Evolutionary conservation across 1,284 basidiomycete species (phyloP).

Genomic region (Sanguinoderma infundibulare): DNA sequence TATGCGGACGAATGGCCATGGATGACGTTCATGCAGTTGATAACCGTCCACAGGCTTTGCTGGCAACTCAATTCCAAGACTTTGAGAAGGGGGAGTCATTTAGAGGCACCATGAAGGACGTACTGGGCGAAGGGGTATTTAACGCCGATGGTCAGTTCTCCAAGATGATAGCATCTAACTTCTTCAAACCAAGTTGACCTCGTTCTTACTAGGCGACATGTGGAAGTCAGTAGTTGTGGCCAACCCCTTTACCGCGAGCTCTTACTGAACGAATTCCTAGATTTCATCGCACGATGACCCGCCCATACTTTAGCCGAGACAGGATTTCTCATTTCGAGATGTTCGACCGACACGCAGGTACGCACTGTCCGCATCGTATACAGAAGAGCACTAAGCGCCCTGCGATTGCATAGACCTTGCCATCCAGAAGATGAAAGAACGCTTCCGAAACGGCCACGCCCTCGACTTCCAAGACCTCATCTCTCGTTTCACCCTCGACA

Average conservation of each 20-base stretch:
- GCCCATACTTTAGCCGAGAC: conserved; percentile 27
- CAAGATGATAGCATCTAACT: too few species aligned
- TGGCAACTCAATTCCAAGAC: conserved; percentile 28
- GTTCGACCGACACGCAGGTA: conserved; percentile 22
- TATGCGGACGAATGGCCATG: not conserved
- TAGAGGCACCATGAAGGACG: conserved; percentile 15
- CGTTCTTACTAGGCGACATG: conserved; percentile 28
- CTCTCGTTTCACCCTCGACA: conserved; percentile 44
- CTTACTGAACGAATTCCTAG: not conserved
- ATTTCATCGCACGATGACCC: conserved; percentile 37
- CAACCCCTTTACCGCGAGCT: too few species aligned
- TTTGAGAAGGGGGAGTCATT: conserved; percentile 29
- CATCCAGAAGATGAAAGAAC: conserved; percentile 24
- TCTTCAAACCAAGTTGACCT: not conserved
- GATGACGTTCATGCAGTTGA: not conserved
- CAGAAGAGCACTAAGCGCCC: not conserved
- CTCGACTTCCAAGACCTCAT: conserved; percentile 36
- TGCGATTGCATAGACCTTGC: conserved; percentile 8
- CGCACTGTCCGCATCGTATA: not conserved
- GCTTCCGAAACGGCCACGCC: conserved; percentile 17
- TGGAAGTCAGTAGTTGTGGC: conserved; percentile 33
- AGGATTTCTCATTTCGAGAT: conserved; percentile 25
- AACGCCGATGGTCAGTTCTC: conserved; percentile 23
- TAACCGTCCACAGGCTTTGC: conserved; percentile 19
- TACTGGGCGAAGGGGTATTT: conserved; percentile 28